A percentile compares a stretch with the other conserved stretches of the same genome.
phyloP scores from a whole-genome alignment of 768 basidiomycete genomes.

The Tricholomella constricta region DNA sequence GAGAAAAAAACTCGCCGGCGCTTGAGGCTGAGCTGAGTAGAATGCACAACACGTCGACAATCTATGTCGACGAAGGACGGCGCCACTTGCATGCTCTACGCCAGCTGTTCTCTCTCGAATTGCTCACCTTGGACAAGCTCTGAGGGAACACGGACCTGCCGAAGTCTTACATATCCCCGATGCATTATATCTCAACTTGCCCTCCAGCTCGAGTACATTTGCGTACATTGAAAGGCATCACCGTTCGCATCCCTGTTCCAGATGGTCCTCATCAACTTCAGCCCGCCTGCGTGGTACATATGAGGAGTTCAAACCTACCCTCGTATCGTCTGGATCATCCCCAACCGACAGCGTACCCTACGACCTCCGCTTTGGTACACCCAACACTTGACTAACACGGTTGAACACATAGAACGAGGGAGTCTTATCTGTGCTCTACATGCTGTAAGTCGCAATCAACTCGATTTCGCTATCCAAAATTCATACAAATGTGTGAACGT shows the following conservation, averaged over 20 bases:
- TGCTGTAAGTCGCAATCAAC: constrained; percentile 32
- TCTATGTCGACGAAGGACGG: constrained; percentile 48
- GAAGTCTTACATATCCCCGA: constrained; percentile 11
- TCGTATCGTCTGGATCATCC: constrained; percentile 21
- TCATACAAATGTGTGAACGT: too few species aligned
- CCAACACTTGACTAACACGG: constrained; percentile 48
- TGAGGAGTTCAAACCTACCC: constrained; percentile 11
- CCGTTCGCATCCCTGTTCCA: constrained; percentile 17
- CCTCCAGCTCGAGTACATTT: constrained; percentile 22
- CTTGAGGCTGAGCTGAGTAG: constrained; percentile 54
- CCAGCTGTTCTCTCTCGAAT: constrained; percentile 35
- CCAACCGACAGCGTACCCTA: constrained; percentile 38
- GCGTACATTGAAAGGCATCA: constrained; percentile 19
- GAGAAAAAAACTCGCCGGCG: constrained; percentile 54
- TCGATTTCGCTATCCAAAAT: too few species aligned
- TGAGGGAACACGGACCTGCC: constrained; percentile 18
- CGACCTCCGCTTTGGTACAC: constrained; percentile 43
- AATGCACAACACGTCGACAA: constrained; percentile 59
- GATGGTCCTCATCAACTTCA: constrained; percentile 6
- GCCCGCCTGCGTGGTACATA: background rate
- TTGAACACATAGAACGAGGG: constrained; percentile 51
- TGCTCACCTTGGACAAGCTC: constrained; percentile 27
- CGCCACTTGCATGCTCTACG: constrained; percentile 43
- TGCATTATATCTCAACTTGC: constrained; percentile 11
- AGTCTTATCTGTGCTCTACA: constrained; percentile 48